Base-by-base conservation (phyloP, 768 basidiomycete species). In the Leccinum disarticulatum region DNA sequence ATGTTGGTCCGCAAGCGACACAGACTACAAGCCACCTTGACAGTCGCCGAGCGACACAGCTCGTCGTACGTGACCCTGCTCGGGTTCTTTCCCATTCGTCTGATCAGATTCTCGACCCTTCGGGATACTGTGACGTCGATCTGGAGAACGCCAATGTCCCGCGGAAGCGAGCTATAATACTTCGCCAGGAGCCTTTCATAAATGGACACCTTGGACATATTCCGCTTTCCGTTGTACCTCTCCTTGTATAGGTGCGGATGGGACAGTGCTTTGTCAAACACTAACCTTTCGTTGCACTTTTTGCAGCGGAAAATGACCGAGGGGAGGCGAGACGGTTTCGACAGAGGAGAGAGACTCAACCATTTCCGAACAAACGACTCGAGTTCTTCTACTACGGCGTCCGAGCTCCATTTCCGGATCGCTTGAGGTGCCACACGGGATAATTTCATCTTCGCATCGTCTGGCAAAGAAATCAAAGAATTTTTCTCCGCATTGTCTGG, bases 271-370 rank as follows among this genome's bases (percentile, higher is more conserved):
- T 59, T 5, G 10, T 63, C 60, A 19, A 63, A 63, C 36, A 6
- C 4, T 1, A 59, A 28, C 31, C 60, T 47, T 17, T n/a, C 5
- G 25, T 3, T 13, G 25, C 64, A 62, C 31, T 6, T 9, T 33
- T 27, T 59, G 38, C 65, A 66, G 25, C 30, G 46, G 36, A 66
- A 63, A 36, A 66, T 52, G 7, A 66, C 61, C 15, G 30, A 57
- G 17, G 38, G 56, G 19, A 54, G 54, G 19, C 13, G 2, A 41
- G 56, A 66, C 3, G 54, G 64, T 15, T 62, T 54, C 25, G 56
- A 62, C 9, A n/a, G 30, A 38, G 48, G 30, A 1, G 54, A 7
- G 9, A 59, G 55, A 46, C 7, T 11, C 22, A 66, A 13, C 38
- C 49, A 5, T 33, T 52, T 9, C 19, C 52, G 61, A 31, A 57